phyloP scores from a whole-genome alignment of 169 alveolate genomes.

The Plasmodium sp. region DNA sequence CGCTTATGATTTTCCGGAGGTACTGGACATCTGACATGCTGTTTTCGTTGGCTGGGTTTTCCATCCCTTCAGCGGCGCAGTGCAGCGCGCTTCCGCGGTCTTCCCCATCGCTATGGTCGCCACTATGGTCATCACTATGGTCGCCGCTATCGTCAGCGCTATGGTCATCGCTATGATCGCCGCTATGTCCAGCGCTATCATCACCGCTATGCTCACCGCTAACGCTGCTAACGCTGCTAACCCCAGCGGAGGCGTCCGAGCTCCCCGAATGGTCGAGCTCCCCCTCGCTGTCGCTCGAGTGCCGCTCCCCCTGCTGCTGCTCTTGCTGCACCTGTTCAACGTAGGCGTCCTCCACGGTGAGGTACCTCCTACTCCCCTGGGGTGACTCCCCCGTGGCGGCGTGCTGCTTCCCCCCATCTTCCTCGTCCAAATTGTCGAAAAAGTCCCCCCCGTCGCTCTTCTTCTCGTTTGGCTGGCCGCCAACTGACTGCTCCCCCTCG shows the following conservation, averaged over 20 bases:
- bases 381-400: background rate
- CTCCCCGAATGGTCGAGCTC: background rate
- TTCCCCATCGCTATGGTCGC: background rate
- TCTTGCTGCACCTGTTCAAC: background rate
- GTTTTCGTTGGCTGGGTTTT: background rate
- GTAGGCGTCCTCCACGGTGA: background rate
- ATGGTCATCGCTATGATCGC: too few species aligned
- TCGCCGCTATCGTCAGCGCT: background rate
- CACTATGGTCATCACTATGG: background rate
- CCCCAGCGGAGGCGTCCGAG: background rate
- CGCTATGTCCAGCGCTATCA: background rate
- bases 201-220: background rate
- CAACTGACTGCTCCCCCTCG: background rate
- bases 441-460: background rate
- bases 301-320: background rate
- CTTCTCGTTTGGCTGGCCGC: background rate
- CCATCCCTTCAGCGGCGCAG: background rate
- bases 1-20: conserved; percentile 44
- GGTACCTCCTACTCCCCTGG: background rate
- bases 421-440: background rate
- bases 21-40: conserved; percentile 44
- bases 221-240: background rate
- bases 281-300: background rate
- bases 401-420: background rate
- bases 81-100: background rate